These are phyloP conservation scores for Chloris gayana DNA, from an alignment of 176 grass and related monocot genomes.

Conservation along the genomic window DNA sequence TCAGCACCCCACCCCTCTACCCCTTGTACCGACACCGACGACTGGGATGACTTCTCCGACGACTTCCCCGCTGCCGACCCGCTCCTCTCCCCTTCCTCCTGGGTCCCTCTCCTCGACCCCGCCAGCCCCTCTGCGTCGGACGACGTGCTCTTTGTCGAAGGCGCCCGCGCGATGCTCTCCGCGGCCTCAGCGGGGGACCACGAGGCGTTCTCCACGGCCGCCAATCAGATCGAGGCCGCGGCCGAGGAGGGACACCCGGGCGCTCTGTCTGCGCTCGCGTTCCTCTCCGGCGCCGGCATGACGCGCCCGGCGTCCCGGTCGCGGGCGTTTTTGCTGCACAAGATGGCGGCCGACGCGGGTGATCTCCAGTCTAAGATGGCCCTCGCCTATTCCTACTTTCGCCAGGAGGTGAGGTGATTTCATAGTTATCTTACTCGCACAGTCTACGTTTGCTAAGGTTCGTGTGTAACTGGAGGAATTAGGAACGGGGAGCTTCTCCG, in stretches of 20 bases:
- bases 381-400: constrained; percentile 85
- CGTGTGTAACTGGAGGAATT: neutral
- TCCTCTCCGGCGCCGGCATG: constrained; percentile 69
- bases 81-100: constrained; percentile 58
- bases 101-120: constrained; percentile 73
- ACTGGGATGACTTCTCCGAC: constrained; percentile 58
- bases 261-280: constrained; percentile 83
- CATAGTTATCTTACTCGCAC: neutral
- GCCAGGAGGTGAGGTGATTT: constrained; percentile 63
- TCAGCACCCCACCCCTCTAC: constrained; percentile 51
- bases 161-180: constrained; percentile 63
- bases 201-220: constrained; percentile 56
- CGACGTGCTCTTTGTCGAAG: constrained; percentile 55
- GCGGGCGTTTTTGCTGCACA: constrained; percentile 81
- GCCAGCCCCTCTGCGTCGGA: constrained; percentile 31
- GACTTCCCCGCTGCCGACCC: constrained; percentile 47
- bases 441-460: neutral
- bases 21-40: constrained; percentile 46
- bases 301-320: constrained; percentile 61
- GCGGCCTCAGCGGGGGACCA: constrained; percentile 69
- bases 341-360: constrained; percentile 78
- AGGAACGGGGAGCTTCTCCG: neutral
- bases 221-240: constrained; percentile 70
- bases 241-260: constrained; percentile 57
- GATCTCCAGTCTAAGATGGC: constrained; percentile 97